phyloP scores from a whole-genome alignment of 208 protist species.

The Angomonas deanei region DNA sequence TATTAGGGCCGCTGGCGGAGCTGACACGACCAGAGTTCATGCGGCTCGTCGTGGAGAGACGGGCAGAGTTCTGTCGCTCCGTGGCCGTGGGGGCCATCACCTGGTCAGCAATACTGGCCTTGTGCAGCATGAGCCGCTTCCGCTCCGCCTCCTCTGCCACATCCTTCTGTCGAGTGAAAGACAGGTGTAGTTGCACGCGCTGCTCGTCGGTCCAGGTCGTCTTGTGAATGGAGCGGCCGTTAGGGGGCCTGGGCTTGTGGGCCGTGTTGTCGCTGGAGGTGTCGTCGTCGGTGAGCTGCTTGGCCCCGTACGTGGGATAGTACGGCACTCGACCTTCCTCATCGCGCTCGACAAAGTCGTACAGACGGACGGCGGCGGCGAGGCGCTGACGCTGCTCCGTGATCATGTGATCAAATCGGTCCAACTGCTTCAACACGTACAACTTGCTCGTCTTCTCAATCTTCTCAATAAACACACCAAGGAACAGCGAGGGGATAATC shows the following conservation, averaged over 20 bases:
- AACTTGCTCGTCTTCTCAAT: constrained; percentile 69
- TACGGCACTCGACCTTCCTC: constrained; percentile 46
- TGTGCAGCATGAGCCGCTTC: constrained; percentile 28
- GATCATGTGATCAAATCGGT: constrained; percentile 74
- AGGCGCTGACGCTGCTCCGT: constrained; percentile 68
- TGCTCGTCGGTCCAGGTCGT: constrained; percentile 83
- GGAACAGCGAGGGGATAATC: constrained; percentile 83
- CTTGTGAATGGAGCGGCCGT: constrained; percentile 17
- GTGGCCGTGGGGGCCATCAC: constrained; percentile 9
- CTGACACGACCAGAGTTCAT: background rate
- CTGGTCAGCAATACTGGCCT: constrained; percentile 19
- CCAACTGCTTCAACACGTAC: constrained; percentile 74
- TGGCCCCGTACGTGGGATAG: constrained; percentile 37
- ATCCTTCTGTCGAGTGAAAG: constrained; percentile 71
- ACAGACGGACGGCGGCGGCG: constrained; percentile 49
- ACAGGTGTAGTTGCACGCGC: constrained; percentile 83
- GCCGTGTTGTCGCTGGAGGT: constrained; percentile 1
- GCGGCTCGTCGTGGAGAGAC: background rate
- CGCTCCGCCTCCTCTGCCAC: constrained; percentile 62
- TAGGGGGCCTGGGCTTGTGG: constrained; percentile 10
- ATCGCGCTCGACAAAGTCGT: constrained; percentile 77
- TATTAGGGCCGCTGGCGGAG: constrained; percentile 4
- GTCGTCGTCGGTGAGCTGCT: constrained; percentile 6
- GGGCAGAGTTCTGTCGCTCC: background rate
- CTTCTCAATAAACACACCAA: constrained; percentile 89